phyloP scores from a whole-genome alignment of 768 basidiomycete genomes.

The Glaciozyma martinii region DNA sequence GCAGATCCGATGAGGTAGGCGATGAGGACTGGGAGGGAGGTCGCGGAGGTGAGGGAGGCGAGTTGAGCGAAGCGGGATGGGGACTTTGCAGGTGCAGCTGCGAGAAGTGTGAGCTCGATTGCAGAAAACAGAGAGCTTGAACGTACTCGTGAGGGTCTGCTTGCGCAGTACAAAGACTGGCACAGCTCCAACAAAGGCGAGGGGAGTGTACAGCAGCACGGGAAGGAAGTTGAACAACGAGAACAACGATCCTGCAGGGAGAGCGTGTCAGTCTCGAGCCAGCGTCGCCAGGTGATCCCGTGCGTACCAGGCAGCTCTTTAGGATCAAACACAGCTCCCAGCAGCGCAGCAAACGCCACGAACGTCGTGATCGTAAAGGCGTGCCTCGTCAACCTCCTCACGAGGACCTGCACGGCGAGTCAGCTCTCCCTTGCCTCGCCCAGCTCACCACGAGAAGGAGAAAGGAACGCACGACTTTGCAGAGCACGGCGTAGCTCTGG shows the following conservation, averaged over 20 bases:
- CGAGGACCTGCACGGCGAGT: slow-evolving; percentile 12
- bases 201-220: background rate
- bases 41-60: slow-evolving; percentile 1
- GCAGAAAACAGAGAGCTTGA: too few relatives aligned
- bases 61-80: slow-evolving; percentile 16
- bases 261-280: background rate
- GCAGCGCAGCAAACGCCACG: background rate
- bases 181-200: slow-evolving; percentile 21
- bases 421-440: too few relatives aligned
- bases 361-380: slow-evolving; percentile 8
- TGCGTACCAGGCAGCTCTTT: slow-evolving; percentile 12
- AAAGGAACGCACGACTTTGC: background rate
- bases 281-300: background rate
- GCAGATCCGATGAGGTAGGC: slow-evolving; percentile 8
- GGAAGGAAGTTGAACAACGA: slow-evolving; percentile 24
- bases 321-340: slow-evolving; percentile 15
- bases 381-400: slow-evolving; percentile 14
- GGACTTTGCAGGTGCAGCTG: slow-evolving; percentile 13
- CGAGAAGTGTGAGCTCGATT: background rate
- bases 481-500: background rate
- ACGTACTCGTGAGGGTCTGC: slow-evolving; percentile 20
- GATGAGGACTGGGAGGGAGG: background rate
- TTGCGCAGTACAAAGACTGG: slow-evolving; percentile 27
- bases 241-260: slow-evolving; percentile 14
- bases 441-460: background rate